These are phyloP conservation scores for Aspergillus latus DNA, from an alignment of 2,329 filamentous ascomycete species.

Conservation along the genomic window DNA sequence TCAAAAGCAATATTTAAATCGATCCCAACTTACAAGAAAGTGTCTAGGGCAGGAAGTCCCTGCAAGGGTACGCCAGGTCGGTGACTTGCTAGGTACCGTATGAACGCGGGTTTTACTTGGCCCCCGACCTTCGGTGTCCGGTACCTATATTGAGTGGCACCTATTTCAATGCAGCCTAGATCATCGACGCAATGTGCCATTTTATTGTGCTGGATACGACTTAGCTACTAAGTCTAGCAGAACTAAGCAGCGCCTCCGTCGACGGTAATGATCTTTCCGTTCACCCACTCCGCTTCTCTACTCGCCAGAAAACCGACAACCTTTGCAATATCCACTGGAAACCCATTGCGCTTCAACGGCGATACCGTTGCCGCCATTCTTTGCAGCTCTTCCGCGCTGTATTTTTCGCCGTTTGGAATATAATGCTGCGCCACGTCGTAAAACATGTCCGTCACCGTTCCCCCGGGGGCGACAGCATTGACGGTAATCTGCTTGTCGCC, in stretches of 20 bases:
- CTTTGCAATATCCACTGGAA: constrained; percentile 12
- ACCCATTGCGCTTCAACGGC: constrained; percentile 6
- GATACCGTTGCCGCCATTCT: constrained; percentile 6
- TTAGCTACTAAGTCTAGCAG: not conserved
- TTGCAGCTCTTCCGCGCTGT: constrained; percentile 6
- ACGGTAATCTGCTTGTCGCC: constrained; percentile 67
- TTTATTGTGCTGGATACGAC: not conserved
- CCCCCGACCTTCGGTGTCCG: not conserved
- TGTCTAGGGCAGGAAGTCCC: not conserved
- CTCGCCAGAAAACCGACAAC: constrained; percentile 13
- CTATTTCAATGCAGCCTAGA: not conserved
- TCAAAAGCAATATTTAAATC: not conserved
- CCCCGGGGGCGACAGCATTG: constrained; percentile 66
- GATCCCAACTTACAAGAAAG: not conserved
- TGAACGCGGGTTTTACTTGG: too few relatives aligned
- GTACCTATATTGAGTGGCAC: not conserved
- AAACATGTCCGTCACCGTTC: constrained; percentile 69
- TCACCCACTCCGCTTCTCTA: constrained; percentile 14
- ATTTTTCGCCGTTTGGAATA: constrained; percentile 13
- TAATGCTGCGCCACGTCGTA: constrained; percentile 34
- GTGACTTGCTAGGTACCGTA: not conserved
- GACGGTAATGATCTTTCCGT: constrained; percentile 5
- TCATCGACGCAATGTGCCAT: not conserved
- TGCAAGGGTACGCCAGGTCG: not conserved
- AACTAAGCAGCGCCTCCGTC: not conserved